Conservation (phyloP, 371 early-diverging fungal species). For the Mortierella sp. region DNA sequence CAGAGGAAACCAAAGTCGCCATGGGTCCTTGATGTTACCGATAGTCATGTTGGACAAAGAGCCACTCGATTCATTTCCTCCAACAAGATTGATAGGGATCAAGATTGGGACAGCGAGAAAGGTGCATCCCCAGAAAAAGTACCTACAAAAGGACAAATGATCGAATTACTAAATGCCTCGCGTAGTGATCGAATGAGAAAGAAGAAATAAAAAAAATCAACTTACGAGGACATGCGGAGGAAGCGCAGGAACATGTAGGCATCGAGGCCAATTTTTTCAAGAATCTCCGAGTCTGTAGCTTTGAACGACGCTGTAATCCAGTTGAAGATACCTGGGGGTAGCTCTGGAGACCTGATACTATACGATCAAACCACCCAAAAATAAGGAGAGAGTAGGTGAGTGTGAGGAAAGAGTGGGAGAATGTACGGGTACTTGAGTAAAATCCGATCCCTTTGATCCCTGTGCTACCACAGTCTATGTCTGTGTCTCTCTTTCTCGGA, state of each 20-base stretch:
- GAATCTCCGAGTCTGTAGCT: constrained; percentile 66
- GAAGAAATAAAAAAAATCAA: constrained; percentile 8
- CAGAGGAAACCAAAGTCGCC: constrained; percentile 77
- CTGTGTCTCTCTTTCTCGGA: too few relatives aligned
- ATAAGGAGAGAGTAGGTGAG: neutral
- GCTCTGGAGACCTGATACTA: constrained; percentile 68
- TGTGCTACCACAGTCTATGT: too few relatives aligned
- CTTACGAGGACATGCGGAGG: constrained; percentile 67
- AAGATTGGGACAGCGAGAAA: constrained; percentile 71
- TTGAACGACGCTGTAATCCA: constrained; percentile 73
- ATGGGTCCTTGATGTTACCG: constrained; percentile 63
- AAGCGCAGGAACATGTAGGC: constrained; percentile 83
- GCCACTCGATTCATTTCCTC: constrained; percentile 41
- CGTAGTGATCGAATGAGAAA: too few relatives aligned
- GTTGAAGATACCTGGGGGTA: constrained; percentile 59
- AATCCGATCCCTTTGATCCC: neutral
- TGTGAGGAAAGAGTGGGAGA: too few relatives aligned
- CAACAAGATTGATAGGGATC: constrained; percentile 71
- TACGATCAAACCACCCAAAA: neutral
- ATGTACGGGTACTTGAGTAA: neutral
- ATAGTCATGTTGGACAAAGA: constrained; percentile 69
- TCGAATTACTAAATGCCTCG: too few relatives aligned
- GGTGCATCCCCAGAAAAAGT: constrained; percentile 63
- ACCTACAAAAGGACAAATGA: too few relatives aligned
- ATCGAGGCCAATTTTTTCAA: constrained; percentile 76